These are phyloP conservation scores for Tuber calosporum DNA, from an alignment of 495 filamentous ascomycete genomes.

Conservation along the genomic window DNA sequence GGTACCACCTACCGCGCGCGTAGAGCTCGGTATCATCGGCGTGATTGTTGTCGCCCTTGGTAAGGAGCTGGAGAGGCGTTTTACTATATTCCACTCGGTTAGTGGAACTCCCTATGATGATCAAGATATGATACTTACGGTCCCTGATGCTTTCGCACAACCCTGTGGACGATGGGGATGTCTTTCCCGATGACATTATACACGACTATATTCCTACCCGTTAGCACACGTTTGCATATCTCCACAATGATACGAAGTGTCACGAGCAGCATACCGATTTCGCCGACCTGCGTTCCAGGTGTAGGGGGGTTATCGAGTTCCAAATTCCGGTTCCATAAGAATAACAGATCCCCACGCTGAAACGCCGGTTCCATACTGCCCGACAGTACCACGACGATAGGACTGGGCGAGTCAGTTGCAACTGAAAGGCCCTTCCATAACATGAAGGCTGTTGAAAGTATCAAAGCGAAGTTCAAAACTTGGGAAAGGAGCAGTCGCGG, in stretches of 20 bases:
- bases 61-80: slow-evolving; percentile 60
- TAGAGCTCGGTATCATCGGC: slow-evolving; percentile 94
- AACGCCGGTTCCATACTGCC: slow-evolving; percentile 97
- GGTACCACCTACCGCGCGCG: slow-evolving; percentile 72
- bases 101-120: background rate
- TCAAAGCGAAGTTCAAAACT: slow-evolving; percentile 88
- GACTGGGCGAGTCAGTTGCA: slow-evolving; percentile 73
- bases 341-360: slow-evolving; percentile 84
- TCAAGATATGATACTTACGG: slow-evolving; percentile 44
- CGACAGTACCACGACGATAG: slow-evolving; percentile 91
- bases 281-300: slow-evolving; percentile 40
- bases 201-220: slow-evolving; percentile 52
- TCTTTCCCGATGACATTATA: slow-evolving; percentile 90
- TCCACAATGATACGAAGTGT: background rate
- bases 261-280: slow-evolving; percentile 19
- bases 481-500: slow-evolving; percentile 82
- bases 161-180: slow-evolving; percentile 87
- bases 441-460: slow-evolving; percentile 94
- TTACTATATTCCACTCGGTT: slow-evolving; percentile 31
- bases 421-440: slow-evolving; percentile 95
- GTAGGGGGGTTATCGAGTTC: slow-evolving; percentile 26
- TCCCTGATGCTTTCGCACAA: slow-evolving; percentile 64
- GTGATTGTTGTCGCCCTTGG: slow-evolving; percentile 96
- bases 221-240: background rate
- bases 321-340: slow-evolving; percentile 85